Evolutionary conservation across 1,284 basidiomycete genomes (phyloP).

Genomic region (Jaminaea rosea): DNA sequence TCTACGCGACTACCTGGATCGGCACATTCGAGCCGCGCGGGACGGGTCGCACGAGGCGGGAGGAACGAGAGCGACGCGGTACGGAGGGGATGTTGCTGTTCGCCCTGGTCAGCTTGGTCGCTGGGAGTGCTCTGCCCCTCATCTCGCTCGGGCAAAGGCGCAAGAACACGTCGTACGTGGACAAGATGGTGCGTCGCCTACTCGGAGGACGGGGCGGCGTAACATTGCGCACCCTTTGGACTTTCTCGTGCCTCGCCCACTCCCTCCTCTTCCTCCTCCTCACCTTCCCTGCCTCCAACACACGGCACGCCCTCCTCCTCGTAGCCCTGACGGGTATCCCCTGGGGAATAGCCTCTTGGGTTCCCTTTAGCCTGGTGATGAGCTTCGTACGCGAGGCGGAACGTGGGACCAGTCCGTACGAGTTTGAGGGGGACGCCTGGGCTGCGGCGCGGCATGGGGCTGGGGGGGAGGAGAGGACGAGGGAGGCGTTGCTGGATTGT

Average conservation of each 20-base stretch:
- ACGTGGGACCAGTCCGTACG: conserved; percentile 16
- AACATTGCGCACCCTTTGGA: conserved; percentile 38
- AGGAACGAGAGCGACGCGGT: background rate
- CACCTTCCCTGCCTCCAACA: conserved; percentile 22
- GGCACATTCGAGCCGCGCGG: conserved; percentile 46
- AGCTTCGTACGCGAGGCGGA: conserved; percentile 41
- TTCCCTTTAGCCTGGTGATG: conserved; percentile 42
- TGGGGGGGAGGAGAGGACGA: too few relatives aligned
- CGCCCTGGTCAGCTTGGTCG: conserved; percentile 27
- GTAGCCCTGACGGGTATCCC: conserved; percentile 37
- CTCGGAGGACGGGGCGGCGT: conserved; percentile 15
- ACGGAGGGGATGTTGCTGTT: conserved; percentile 25
- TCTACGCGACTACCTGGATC: conserved; percentile 70
- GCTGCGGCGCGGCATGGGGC: too few relatives aligned
- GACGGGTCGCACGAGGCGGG: background rate
- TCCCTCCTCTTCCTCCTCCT: conserved; percentile 18
- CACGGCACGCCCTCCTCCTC: conserved; percentile 22
- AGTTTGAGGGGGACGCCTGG: conserved; percentile 28
- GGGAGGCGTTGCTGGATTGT: conserved; percentile 7
- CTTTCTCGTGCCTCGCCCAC: conserved; percentile 18
- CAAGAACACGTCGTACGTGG: conserved; percentile 39
- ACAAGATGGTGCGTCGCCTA: conserved; percentile 22
- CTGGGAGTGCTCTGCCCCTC: conserved; percentile 27
- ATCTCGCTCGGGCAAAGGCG: conserved; percentile 15
- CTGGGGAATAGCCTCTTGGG: conserved; percentile 45